These are phyloP conservation scores for Globisporangium echinulatum DNA, from an alignment of 352 stramenopile species.

Conservation along the genomic window DNA sequence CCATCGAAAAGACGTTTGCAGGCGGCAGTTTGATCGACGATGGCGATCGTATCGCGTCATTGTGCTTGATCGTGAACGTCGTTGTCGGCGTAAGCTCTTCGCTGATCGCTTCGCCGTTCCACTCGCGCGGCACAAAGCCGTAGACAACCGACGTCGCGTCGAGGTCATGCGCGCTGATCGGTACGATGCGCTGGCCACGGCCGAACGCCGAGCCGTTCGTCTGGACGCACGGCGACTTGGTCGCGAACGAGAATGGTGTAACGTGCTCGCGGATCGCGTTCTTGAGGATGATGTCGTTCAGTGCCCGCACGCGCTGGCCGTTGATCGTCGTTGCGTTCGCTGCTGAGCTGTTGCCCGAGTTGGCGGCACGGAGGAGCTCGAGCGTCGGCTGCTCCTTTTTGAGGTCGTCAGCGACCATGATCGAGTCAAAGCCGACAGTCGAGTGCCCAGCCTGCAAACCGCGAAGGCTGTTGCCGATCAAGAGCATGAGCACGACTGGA, in stretches of 20 bases:
- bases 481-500: slow-evolving; percentile 32
- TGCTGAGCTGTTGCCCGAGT: slow-evolving; percentile 4
- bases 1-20: slow-evolving; percentile 8
- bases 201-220: slow-evolving; percentile 14
- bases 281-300: slow-evolving; percentile 30
- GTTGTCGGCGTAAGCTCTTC: slow-evolving; percentile 9
- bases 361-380: slow-evolving; percentile 17
- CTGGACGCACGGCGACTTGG: slow-evolving; percentile 21
- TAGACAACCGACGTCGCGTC: slow-evolving; percentile 32
- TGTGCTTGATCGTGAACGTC: slow-evolving; percentile 11
- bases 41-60: slow-evolving; percentile 7
- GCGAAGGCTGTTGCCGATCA: slow-evolving; percentile 39
- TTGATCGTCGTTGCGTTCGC: neutral
- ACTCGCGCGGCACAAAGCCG: slow-evolving; percentile 41
- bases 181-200: slow-evolving; percentile 16
- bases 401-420: slow-evolving; percentile 37
- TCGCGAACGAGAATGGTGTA: slow-evolving; percentile 28
- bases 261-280: slow-evolving; percentile 26
- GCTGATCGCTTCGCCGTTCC: slow-evolving; percentile 30
- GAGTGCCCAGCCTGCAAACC: slow-evolving; percentile 42
- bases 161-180: slow-evolving; percentile 35
- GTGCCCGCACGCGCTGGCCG: neutral
- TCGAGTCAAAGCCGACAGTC: slow-evolving; percentile 37
- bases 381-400: slow-evolving; percentile 25
- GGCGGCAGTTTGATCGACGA: slow-evolving; percentile 7